Conservation (phyloP, 257 asterid species). For the Nyctanthes arbortristis region DNA sequence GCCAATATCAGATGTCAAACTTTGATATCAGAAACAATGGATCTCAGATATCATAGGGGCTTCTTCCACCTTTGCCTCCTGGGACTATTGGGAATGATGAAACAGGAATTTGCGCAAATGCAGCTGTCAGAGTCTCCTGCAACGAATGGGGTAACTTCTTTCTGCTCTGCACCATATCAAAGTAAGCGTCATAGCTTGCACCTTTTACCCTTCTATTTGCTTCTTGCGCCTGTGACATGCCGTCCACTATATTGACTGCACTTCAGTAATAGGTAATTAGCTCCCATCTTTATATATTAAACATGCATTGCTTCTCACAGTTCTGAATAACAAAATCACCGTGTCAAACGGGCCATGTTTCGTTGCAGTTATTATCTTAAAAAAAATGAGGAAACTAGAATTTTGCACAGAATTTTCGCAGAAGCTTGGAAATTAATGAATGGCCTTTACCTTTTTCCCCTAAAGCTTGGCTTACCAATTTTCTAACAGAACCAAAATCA, state of each 20-base stretch:
- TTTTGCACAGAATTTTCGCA: too few species aligned
- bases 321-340: background rate
- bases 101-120: constrained; percentile 71
- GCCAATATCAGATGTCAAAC: background rate
- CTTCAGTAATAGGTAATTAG: background rate
- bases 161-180: constrained; percentile 63
- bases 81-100: constrained; percentile 81
- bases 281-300: background rate
- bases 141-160: constrained; percentile 58
- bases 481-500: too few species aligned
- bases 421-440: too few species aligned
- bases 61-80: constrained; percentile 76
- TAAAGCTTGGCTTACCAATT: too few species aligned
- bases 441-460: too few species aligned
- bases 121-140: constrained; percentile 64
- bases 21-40: background rate
- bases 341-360: background rate
- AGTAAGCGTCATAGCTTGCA: constrained; percentile 71
- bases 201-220: constrained; percentile 16
- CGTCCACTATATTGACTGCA: background rate
- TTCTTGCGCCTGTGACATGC: constrained; percentile 46
- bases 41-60: background rate
- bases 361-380: too few species aligned
- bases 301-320: background rate
- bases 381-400: too few species aligned